phyloP scores from a whole-genome alignment of 148 eudicot genomes.

The Dianthus caryophyllus region DNA sequence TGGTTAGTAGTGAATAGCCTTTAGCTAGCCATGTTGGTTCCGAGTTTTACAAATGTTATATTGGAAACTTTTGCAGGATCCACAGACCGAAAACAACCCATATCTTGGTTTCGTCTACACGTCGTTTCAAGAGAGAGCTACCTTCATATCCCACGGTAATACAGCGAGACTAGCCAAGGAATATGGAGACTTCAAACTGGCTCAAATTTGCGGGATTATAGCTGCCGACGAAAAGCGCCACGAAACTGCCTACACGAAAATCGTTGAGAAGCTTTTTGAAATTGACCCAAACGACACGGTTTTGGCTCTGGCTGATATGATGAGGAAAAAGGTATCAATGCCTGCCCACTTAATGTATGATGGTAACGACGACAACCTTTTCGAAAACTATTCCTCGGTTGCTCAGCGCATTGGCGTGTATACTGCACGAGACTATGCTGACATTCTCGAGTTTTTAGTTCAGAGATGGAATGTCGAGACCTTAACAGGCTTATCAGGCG shows the following conservation, averaged over 20 bases:
- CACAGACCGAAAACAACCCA: constrained; percentile 39
- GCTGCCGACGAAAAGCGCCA: constrained; percentile 52
- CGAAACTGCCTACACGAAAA: constrained; percentile 45
- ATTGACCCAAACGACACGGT: constrained; percentile 38
- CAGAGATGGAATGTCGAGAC: constrained; percentile 36
- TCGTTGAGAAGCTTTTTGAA: constrained; percentile 47
- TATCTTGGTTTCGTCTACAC: constrained; percentile 51
- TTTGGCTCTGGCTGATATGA: constrained; percentile 42
- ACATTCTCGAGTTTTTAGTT: constrained; percentile 39
- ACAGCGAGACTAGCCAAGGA: constrained; percentile 46
- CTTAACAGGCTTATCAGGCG: constrained; percentile 35
- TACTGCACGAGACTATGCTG: constrained; percentile 46
- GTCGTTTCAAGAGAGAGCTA: constrained; percentile 51
- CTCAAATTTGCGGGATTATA: constrained; percentile 42
- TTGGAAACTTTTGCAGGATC: constrained; percentile 30
- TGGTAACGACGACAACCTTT: constrained; percentile 38
- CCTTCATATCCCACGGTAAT: constrained; percentile 46
- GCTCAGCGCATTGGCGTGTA: constrained; percentile 45
- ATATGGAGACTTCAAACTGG: constrained; percentile 37
- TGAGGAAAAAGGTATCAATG: constrained; percentile 43
- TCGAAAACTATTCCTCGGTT: constrained; percentile 38
- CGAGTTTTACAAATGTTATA: no score
- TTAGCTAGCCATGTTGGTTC: no score
- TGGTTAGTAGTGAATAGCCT: background rate
- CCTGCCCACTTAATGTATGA: constrained; percentile 48